phyloP scores from a whole-genome alignment of 2,329 filamentous ascomycete genomes.

The Penicillium sp. region DNA sequence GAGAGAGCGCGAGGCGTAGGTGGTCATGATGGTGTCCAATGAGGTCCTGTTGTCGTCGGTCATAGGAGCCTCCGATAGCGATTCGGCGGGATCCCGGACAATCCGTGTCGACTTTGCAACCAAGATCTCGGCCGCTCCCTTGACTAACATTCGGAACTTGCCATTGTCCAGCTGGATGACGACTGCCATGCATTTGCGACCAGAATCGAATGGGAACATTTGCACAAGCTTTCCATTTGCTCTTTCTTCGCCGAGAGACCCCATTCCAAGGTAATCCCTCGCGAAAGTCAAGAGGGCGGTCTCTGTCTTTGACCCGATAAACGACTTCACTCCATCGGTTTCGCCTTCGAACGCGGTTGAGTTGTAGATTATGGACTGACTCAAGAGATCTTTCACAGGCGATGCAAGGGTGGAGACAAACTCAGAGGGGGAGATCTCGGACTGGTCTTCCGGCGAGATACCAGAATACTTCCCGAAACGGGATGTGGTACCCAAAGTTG shows the following conservation, averaged over 20 bases:
- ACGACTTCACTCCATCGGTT: conserved; percentile 56
- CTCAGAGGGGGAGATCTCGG: conserved; percentile 52
- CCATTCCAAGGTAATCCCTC: conserved; percentile 62
- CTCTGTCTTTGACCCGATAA: conserved; percentile 74
- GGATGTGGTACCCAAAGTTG: conserved; percentile 50
- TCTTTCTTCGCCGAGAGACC: conserved; percentile 57
- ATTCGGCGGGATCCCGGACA: conserved; percentile 58
- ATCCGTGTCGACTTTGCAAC: conserved; percentile 49
- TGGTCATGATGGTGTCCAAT: conserved; percentile 66
- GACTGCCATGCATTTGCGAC: conserved; percentile 66
- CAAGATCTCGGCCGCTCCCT: conserved; percentile 53
- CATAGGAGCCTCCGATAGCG: conserved; percentile 52
- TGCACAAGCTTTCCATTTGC: conserved; percentile 57
- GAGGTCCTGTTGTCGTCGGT: conserved; percentile 55
- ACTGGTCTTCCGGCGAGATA: conserved; percentile 32
- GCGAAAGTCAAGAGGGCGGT: conserved; percentile 70
- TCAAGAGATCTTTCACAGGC: conserved; percentile 54
- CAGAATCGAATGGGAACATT: conserved; percentile 58
- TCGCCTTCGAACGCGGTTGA: conserved; percentile 67
- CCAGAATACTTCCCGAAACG: conserved; percentile 44
- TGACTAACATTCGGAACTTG: conserved; percentile 56
- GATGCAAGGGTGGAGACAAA: conserved; percentile 52
- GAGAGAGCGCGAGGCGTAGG: conserved; percentile 74
- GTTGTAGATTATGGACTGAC: conserved; percentile 64
- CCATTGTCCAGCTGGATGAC: conserved; percentile 55